Evolutionary conservation across 2,329 filamentous ascomycete genomes (phyloP), one percentile per base, ranked within the genome.

Genomic region (Nectriaceae sp.): DNA sequence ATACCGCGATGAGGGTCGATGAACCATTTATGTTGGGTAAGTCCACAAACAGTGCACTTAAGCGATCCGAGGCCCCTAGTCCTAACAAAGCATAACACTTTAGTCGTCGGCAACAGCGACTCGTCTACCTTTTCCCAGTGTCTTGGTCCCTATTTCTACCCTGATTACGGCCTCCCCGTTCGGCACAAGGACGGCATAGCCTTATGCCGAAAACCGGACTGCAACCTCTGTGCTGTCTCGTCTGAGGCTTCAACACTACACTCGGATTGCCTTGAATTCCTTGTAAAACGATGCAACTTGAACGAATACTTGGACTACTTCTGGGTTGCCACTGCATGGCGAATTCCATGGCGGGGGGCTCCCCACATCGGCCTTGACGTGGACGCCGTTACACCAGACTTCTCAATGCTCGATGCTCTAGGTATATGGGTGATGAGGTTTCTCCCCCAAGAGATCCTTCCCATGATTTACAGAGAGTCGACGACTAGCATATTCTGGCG

Each of bases 361-460:
- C 49, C 52, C 4, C 5, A 41, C 13, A 42, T 55, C 11, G n/a
- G 11, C 37, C 49, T 55, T 3, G 37, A 50, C 26, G 46, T 47
- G 37, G 21, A 21, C n/a, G 38, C 22, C 21, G 20, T 43, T 13
- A 41, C 33, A 31, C 35, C 21, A 13, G 44, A 46, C 41, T 37
- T 20, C 33, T 37, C 38, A 26, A 16, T 42, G 18, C 31, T 52
- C 24, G 16, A 44, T 15, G 5, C 13, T 18, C 1, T 50, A 13
- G 35, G 19, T n/a, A 21, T 53, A 21, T 37, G 22, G 4, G 42
- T 19, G 11, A 49, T 53, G 42, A 40, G 26, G 16, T 22, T 8
- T 4, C 53, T 55, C 40, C 50, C 53, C 11, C 38, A 20, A 24
- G 53, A 55, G 42, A 44, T 55, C 29, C 15, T 53, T 11, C 5